phyloP scores from a whole-genome alignment of 495 filamentous ascomycete species.

The Penicillium soppii region DNA sequence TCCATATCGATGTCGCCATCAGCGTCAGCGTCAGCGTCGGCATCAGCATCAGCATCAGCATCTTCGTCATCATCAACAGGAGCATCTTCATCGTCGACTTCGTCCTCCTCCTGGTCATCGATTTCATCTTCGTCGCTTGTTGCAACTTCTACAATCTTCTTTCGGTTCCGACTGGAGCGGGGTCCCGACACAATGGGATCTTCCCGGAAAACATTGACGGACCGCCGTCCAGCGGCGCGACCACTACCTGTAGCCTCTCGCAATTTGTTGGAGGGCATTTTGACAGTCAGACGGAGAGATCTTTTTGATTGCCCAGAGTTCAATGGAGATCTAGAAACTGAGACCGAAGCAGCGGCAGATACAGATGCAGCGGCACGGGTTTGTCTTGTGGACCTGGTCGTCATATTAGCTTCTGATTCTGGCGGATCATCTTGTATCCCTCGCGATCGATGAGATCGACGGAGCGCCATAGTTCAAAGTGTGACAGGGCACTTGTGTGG shows the following conservation, averaged over 20 bases:
- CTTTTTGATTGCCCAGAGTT: slow-evolving; percentile 57
- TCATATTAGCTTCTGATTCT: slow-evolving; percentile 40
- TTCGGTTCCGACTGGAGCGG: slow-evolving; percentile 62
- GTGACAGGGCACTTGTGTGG: neutral
- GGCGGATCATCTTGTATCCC: slow-evolving; percentile 36
- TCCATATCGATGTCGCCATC: slow-evolving; percentile 60
- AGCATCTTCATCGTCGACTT: slow-evolving; percentile 56
- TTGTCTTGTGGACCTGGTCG: slow-evolving; percentile 34
- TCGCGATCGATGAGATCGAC: slow-evolving; percentile 52
- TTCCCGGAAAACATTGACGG: slow-evolving; percentile 50
- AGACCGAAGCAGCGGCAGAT: slow-evolving; percentile 33
- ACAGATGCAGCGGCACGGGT: slow-evolving; percentile 35
- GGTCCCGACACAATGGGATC: slow-evolving; percentile 61
- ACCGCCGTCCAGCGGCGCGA: slow-evolving; percentile 33
- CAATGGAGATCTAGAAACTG: slow-evolving; percentile 55
- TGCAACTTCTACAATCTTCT: slow-evolving; percentile 66
- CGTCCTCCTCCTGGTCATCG: slow-evolving; percentile 61
- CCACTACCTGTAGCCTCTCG: slow-evolving; percentile 64
- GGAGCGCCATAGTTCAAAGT: slow-evolving; percentile 42
- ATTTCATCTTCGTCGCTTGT: slow-evolving; percentile 57
- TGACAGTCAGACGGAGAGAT: slow-evolving; percentile 78
- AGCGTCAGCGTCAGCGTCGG: slow-evolving; percentile 38
- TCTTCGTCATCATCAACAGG: slow-evolving; percentile 59
- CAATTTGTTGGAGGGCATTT: slow-evolving; percentile 78
- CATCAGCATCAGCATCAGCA: slow-evolving; percentile 56